phyloP scores from a whole-genome alignment of 768 basidiomycete genomes.

The Serpula lacrymans region DNA sequence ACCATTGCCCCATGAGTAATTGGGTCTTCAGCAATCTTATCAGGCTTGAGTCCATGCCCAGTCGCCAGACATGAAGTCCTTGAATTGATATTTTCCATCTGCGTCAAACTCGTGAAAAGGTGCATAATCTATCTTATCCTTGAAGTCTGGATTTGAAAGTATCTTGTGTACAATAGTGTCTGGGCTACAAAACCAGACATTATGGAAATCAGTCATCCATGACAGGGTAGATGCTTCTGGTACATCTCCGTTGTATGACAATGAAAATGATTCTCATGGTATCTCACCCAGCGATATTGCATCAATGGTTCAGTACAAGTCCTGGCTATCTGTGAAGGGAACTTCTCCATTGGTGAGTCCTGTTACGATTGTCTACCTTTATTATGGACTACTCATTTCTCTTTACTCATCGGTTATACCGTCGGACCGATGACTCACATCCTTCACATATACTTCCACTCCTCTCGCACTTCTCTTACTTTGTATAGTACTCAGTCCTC shows the following conservation, averaged over 20 bases:
- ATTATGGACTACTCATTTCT: too few relatives aligned
- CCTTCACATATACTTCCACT: too few relatives aligned
- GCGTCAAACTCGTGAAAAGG: too few relatives aligned
- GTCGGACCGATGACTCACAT: too few relatives aligned
- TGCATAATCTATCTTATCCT: constrained; percentile 15
- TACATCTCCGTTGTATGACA: constrained; percentile 19
- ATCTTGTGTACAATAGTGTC: constrained; percentile 11
- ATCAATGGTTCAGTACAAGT: constrained; percentile 9
- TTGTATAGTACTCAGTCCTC: too few relatives aligned
- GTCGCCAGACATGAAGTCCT: too few relatives aligned
- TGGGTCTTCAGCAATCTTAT: background rate
- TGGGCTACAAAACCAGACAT: constrained; percentile 17
- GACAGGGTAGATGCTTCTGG: constrained; percentile 8
- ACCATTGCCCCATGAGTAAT: constrained; percentile 2
- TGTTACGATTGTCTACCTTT: too few relatives aligned
- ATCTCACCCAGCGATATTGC: background rate
- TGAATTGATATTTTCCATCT: too few relatives aligned
- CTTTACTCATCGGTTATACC: too few relatives aligned
- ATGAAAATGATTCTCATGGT: constrained; percentile 1
- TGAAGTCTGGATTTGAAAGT: constrained; percentile 19
- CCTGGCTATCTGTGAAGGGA: constrained; percentile 27
- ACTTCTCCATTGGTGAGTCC: too few relatives aligned
- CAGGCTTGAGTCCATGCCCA: too few relatives aligned
- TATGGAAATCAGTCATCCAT: constrained; percentile 28
- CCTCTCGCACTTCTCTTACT: too few relatives aligned